A percentile compares a stretch with the other conserved stretches of the same genome.
Conservation (phyloP, 306 rosid species). For the Potentilla sterilis region DNA sequence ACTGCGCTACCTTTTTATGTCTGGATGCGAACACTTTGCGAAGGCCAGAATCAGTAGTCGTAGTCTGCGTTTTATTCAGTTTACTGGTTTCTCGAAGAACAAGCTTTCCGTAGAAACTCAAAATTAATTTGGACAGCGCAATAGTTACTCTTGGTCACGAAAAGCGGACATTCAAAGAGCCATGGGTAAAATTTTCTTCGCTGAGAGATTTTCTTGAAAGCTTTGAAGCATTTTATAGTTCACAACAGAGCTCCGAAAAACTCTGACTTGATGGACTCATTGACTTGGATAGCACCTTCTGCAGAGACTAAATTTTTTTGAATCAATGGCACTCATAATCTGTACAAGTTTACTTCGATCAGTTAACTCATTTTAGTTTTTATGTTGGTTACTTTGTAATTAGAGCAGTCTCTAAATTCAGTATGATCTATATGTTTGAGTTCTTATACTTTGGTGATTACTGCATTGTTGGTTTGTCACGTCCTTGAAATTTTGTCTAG, state of each 20-base stretch:
- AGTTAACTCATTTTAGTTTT: too few relatives aligned
- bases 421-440: too few relatives aligned
- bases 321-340: too few relatives aligned
- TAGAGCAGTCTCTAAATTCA: too few relatives aligned
- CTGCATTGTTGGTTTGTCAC: too few relatives aligned
- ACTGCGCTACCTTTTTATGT: not conserved
- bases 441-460: too few relatives aligned
- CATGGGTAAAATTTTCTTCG: not conserved
- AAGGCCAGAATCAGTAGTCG: not conserved
- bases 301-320: not conserved
- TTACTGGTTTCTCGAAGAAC: not conserved
- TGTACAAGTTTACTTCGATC: too few relatives aligned
- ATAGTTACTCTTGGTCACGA: not conserved
- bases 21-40: not conserved
- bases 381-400: too few relatives aligned
- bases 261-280: not conserved
- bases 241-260: not conserved
- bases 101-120: not conserved
- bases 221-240: not conserved
- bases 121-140: not conserved
- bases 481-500: too few relatives aligned
- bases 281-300: conserved; percentile 8
- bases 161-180: not conserved
- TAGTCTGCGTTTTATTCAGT: not conserved
- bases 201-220: not conserved